phyloP scores from a whole-genome alignment of 257 asterid genomes.

The Thymus quinquecostatus region DNA sequence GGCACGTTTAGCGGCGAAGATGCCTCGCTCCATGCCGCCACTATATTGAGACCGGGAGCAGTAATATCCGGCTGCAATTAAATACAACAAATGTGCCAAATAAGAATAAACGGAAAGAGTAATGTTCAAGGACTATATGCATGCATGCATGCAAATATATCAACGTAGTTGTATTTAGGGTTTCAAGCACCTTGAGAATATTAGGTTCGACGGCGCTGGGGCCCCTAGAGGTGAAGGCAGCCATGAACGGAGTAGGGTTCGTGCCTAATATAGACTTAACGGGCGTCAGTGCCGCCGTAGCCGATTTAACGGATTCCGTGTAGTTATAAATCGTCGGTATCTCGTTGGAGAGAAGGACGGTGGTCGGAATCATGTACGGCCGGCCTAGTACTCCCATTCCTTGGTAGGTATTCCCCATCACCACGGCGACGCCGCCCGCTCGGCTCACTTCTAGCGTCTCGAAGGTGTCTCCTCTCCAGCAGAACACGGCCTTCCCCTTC shows the following conservation, averaged over 20 bases:
- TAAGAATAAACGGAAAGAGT: too few relatives aligned
- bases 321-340: constrained; percentile 17
- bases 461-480: constrained; percentile 24
- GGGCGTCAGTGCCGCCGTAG: neutral
- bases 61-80: constrained; percentile 65
- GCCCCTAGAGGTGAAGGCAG: constrained; percentile 41
- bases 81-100: too few relatives aligned
- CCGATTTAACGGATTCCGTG: constrained; percentile 1
- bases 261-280: constrained; percentile 26
- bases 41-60: constrained; percentile 72
- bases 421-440: constrained; percentile 55
- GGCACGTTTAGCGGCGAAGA: constrained; percentile 36
- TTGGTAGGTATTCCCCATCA: constrained; percentile 28
- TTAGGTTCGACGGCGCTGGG: constrained; percentile 40
- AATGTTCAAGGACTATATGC: too few relatives aligned
- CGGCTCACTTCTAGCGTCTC: constrained; percentile 46
- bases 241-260: constrained; percentile 50
- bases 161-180: too few relatives aligned
- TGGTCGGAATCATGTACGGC: constrained; percentile 38
- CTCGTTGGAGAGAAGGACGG: constrained; percentile 27
- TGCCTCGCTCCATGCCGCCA: constrained; percentile 71
- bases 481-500: constrained; percentile 51
- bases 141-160: too few relatives aligned
- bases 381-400: constrained; percentile 32
- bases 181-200: constrained; percentile 44